These are phyloP conservation scores for Trypanosoma platydactyli DNA, from an alignment of 208 protist species.

Conservation along the genomic window DNA sequence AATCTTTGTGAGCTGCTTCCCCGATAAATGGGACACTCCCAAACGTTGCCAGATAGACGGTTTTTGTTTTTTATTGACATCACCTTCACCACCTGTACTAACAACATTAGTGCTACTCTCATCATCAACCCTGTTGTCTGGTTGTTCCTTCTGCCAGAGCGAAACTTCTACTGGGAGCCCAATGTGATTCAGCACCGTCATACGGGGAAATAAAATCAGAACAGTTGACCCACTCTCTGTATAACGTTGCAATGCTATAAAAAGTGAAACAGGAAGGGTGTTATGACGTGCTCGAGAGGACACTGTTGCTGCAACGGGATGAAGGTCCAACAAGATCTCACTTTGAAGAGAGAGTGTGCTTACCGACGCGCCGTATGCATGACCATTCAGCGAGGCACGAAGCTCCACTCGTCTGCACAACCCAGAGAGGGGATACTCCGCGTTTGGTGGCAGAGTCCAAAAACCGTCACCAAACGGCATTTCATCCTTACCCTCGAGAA, in stretches of 20 bases:
- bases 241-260: slow-evolving; percentile 46
- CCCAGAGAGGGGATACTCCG: slow-evolving; percentile 27
- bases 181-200: slow-evolving; percentile 73
- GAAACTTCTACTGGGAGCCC: slow-evolving; percentile 58
- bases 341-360: slow-evolving; percentile 22
- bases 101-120: not conserved
- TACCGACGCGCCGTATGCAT: slow-evolving; percentile 23
- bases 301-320: not conserved
- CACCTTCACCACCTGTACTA: not conserved
- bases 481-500: slow-evolving; percentile 22
- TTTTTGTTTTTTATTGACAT: not conserved
- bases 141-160: slow-evolving; percentile 56
- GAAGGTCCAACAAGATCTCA: slow-evolving; percentile 18
- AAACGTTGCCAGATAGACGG: not conserved
- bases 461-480: slow-evolving; percentile 11
- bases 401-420: slow-evolving; percentile 26
- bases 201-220: slow-evolving; percentile 62
- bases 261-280: slow-evolving; percentile 43
- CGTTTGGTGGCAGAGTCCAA: slow-evolving; percentile 24
- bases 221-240: slow-evolving; percentile 47
- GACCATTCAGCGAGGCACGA: slow-evolving; percentile 14
- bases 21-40: slow-evolving; percentile 16
- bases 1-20: slow-evolving; percentile 51
- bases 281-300: not conserved
- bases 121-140: slow-evolving; percentile 4